Evolutionary conservation across 768 basidiomycete genomes (phyloP).

Genomic region (Chalciporus pseudorubinellus): DNA sequence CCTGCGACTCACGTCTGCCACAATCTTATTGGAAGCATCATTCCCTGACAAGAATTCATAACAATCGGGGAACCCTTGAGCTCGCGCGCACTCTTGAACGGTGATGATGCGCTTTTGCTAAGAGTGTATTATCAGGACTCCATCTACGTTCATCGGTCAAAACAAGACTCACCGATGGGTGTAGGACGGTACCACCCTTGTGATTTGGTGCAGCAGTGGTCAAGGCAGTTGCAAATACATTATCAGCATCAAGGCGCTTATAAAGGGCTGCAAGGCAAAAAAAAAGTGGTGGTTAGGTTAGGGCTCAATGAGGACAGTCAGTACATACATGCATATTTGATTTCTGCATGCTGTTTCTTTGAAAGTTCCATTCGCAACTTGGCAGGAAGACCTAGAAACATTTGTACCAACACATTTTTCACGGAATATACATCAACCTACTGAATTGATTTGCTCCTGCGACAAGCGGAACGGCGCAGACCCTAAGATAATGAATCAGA

Average conservation of each 20-base stretch:
- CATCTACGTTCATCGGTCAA: background rate
- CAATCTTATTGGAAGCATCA: slow-evolving; percentile 29
- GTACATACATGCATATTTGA: slow-evolving; percentile 26
- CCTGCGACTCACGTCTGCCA: slow-evolving; percentile 50
- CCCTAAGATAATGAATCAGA: slow-evolving; percentile 32
- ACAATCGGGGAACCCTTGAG: slow-evolving; percentile 75
- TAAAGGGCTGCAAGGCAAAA: slow-evolving; percentile 42
- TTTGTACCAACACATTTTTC: background rate
- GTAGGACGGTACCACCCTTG: slow-evolving; percentile 45
- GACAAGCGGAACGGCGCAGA: slow-evolving; percentile 52
- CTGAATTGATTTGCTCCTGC: slow-evolving; percentile 52
- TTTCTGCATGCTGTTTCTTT: slow-evolving; percentile 28
- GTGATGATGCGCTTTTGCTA: slow-evolving; percentile 73
- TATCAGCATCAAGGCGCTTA: slow-evolving; percentile 52
- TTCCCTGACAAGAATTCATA: slow-evolving; percentile 60
- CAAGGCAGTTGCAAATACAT: slow-evolving; percentile 62
- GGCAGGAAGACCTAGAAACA: slow-evolving; percentile 40
- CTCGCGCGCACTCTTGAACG: slow-evolving; percentile 66
- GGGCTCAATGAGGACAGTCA: background rate
- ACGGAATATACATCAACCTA: slow-evolving; percentile 24
- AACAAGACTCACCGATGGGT: slow-evolving; percentile 41
- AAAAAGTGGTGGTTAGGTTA: background rate
- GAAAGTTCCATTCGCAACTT: slow-evolving; percentile 38
- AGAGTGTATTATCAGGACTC: background rate
- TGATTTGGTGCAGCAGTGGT: slow-evolving; percentile 52